Base-by-base conservation (phyloP, 306 rosid genomes). In the Boehmeria nivea region DNA sequence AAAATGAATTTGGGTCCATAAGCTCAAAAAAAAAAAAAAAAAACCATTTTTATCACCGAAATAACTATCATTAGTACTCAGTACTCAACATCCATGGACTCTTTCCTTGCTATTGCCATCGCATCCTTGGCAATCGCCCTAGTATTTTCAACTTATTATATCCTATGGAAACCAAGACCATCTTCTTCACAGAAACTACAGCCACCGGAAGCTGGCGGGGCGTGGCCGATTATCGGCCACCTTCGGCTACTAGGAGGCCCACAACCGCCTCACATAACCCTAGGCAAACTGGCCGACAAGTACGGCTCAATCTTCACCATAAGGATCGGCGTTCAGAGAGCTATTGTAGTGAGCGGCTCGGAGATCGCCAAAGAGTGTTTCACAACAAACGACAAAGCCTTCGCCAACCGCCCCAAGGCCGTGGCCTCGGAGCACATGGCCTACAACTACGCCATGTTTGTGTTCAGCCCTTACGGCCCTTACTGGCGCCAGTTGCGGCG, bases 291-390 rank as follows among this genome's bases (percentile, higher is more conserved):
- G 66, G 68, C 77, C 1, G 76, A 82, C 43, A 67, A 54, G 23
- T 52, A 67, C 18, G 89, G 85, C 7, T 72, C 85, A 3, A 60
- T 79, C 6, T 83, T 74, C 48, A 31, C 54, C 34, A 47, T 83
- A 27, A 18, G 63, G n/a, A 15, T 83, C 0, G 90, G 90, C 0
- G 48, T 55, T 0, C 79, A 73, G 8, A 42, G 37, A 36, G 74
- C 76, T 12, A 38, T 80, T 27, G 72, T 80, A 1, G 76, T 83
- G 8, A 80, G 75, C 18, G 54, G 47, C 11, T 63, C 70, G 73
- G 84, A 77, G 43, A 51, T 75, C 54, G 84, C 87, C 0, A 83
- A 70, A 21, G 87, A 83, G 61, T 67, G 79, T 39, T 77, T 77
- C 60, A 66, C 84, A 6, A 55, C 67, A 6, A 78, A 66, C n/a